Evolutionary conservation across 2,329 filamentous ascomycete genomes (phyloP).

Genomic region (Aspergillus pseudoglaucus): DNA sequence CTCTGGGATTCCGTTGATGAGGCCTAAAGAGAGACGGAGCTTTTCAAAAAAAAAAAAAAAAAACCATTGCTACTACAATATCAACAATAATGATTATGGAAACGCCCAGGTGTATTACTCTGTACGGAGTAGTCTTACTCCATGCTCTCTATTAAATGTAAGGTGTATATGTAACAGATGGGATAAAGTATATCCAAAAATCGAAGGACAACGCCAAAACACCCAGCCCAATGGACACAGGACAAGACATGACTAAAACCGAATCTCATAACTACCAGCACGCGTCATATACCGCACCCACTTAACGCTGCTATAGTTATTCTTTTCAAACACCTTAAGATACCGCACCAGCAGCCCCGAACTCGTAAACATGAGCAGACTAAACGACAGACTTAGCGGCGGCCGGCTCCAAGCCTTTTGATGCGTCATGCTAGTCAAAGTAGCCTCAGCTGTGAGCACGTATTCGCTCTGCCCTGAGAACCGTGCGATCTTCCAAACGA

Average conservation of each 20-base stretch:
- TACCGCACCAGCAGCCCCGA: constrained; percentile 88
- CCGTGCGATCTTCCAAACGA: constrained; percentile 98
- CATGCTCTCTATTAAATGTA: no score
- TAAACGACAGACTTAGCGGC: constrained; percentile 86
- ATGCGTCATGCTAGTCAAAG: constrained; percentile 93
- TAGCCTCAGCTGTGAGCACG: constrained; percentile 87
- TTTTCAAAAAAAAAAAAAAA: not conserved
- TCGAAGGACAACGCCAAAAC: no score
- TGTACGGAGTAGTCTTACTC: no score
- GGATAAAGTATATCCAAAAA: no score
- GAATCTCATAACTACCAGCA: constrained; percentile 94
- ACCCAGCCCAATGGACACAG: no score
- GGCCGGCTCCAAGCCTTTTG: constrained; percentile 96
- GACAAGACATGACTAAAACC: constrained; percentile 44
- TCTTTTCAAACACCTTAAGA: constrained; percentile 98
- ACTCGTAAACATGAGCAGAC: constrained; percentile 95
- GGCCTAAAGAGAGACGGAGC: no score
- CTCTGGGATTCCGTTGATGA: no score
- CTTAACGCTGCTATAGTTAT: constrained; percentile 96
- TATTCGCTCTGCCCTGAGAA: constrained; percentile 98
- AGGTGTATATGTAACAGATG: no score
- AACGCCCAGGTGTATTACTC: not conserved
- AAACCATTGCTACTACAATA: no score
- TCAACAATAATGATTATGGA: no score
- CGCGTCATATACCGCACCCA: constrained; percentile 99